phyloP scores from a whole-genome alignment of 2,329 filamentous ascomycete genomes.

The Pseudogymnoascus sp. region DNA sequence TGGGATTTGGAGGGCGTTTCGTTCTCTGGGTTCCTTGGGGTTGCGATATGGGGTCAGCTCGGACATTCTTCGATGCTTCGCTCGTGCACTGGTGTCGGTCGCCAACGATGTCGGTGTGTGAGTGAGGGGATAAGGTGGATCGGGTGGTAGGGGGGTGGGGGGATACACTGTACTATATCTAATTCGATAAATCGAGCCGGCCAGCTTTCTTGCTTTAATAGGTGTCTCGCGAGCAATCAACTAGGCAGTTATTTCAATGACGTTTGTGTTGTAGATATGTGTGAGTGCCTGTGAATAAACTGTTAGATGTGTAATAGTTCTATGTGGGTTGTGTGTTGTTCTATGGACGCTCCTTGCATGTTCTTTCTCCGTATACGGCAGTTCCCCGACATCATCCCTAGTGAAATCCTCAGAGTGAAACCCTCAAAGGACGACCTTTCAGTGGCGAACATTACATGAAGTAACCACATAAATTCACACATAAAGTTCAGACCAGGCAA shows the following conservation, averaged over 20 bases:
- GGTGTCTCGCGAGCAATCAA: constrained; percentile 8
- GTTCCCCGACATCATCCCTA: not conserved
- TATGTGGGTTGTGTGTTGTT: not conserved
- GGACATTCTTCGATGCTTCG: not conserved
- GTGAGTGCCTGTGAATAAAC: not conserved
- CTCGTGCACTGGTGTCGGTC: constrained; percentile 16
- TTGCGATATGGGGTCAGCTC: constrained; percentile 14
- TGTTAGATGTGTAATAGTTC: not conserved
- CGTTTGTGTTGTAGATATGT: not conserved
- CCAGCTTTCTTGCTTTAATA: constrained; percentile 20
- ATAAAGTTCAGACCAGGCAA: not conserved
- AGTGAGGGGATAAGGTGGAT: constrained; percentile 6
- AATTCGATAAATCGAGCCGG: constrained; percentile 26
- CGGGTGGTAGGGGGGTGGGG: constrained; percentile 16
- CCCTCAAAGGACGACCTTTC: not conserved
- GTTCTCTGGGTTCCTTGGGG: not conserved
- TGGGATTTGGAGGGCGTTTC: not conserved
- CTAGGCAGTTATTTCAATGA: constrained; percentile 7
- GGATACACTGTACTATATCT: constrained; percentile 28
- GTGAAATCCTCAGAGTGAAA: not conserved
- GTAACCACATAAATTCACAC: not conserved
- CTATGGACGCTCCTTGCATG: not conserved
- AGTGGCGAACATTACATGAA: not conserved
- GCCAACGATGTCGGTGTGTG: constrained; percentile 17
- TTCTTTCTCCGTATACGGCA: not conserved